Evolutionary conservation across 2,329 filamentous ascomycete genomes (phyloP).

Genomic region (Lecanicillium sp.): DNA sequence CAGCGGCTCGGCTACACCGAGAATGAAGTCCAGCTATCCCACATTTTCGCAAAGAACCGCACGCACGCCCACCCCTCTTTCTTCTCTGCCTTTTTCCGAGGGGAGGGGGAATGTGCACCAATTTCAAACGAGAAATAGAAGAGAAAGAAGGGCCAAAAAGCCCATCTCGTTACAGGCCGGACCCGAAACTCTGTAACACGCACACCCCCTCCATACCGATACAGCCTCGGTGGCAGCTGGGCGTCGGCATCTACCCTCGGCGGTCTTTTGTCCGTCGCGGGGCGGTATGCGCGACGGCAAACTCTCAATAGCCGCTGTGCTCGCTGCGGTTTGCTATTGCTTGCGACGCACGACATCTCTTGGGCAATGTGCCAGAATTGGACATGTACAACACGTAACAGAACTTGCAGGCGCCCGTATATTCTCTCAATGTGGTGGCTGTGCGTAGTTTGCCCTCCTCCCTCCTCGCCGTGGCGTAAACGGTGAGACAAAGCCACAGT

Average conservation of each 20-base stretch:
- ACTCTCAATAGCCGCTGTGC: no score
- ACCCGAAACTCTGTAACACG: background rate
- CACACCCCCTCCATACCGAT: background rate
- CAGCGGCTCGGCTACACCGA: conserved; percentile 3
- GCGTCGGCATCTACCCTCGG: no score
- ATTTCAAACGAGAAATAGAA: no score
- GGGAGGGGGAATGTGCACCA: background rate
- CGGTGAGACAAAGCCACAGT: no score
- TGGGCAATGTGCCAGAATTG: conserved; percentile 1
- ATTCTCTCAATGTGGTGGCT: background rate
- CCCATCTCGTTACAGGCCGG: conserved; percentile 1
- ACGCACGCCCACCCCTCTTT: background rate
- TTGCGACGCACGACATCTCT: no score
- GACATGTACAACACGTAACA: background rate
- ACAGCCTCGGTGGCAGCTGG: background rate
- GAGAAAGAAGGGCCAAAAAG: background rate
- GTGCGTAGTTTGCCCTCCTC: background rate
- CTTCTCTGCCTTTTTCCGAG: background rate
- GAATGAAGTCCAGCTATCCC: background rate
- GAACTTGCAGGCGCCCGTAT: background rate
- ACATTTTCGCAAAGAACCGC: background rate
- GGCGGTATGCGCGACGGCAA: background rate
- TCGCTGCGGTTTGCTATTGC: no score
- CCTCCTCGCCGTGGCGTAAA: background rate
- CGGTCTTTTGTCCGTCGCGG: background rate